phyloP scores from a whole-genome alignment of 1,284 basidiomycete species.

The Ceratobasidium theobromae region DNA sequence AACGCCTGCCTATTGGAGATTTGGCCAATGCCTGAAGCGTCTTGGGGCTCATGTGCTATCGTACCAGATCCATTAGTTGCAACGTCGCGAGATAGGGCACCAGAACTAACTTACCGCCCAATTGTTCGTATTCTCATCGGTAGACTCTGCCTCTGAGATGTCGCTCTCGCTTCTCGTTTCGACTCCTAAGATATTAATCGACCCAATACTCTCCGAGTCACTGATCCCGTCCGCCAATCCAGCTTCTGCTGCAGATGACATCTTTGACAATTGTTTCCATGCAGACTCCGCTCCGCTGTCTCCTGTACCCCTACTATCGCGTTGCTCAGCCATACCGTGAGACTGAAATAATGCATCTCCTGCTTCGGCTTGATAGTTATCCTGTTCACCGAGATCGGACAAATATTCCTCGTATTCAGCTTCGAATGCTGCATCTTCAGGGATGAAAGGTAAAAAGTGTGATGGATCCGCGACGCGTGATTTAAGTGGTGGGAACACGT shows the following conservation, averaged over 20 bases:
- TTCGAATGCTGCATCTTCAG: constrained; percentile 76
- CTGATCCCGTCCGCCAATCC: constrained; percentile 74
- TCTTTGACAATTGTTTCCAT: constrained; percentile 72
- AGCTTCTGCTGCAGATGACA: constrained; percentile 53
- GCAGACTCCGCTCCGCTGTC: constrained; percentile 57
- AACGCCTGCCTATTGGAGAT: constrained; percentile 72
- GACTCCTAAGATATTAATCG: constrained; percentile 82
- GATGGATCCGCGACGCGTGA: constrained; percentile 81
- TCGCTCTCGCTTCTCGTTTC: constrained; percentile 69
- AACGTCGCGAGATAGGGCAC: neutral
- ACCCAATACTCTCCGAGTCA: constrained; percentile 85
- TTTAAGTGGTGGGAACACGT: constrained; percentile 79
- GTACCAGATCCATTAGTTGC: neutral
- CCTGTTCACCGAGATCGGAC: constrained; percentile 74
- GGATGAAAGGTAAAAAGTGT: constrained; percentile 79
- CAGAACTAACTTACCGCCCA: constrained; percentile 74
- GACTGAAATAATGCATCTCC: constrained; percentile 21
- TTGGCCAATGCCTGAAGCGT: constrained; percentile 88
- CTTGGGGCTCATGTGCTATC: constrained; percentile 91
- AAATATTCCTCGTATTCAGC: constrained; percentile 87
- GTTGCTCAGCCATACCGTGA: neutral
- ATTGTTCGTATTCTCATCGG: constrained; percentile 80
- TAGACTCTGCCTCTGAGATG: constrained; percentile 52
- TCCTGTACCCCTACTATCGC: constrained; percentile 40
- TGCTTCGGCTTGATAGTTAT: constrained; percentile 47